Evolutionary conservation across 163 green algal genomes (phyloP).

Genomic region (Chlorella variabilis): DNA sequence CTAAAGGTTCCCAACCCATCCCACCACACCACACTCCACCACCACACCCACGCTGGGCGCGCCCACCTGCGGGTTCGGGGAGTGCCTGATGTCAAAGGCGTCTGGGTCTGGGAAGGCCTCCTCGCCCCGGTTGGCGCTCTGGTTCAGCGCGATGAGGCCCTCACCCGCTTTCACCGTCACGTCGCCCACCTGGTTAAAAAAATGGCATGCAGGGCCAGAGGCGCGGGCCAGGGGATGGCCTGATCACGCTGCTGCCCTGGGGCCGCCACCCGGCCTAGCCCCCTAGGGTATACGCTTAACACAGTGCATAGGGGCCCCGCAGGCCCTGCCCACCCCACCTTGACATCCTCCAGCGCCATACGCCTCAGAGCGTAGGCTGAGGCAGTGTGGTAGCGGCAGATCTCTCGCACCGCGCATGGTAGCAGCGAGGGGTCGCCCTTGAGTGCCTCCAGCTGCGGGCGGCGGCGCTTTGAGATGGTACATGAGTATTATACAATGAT

Average conservation of each 20-base stretch:
- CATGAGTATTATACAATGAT: no score
- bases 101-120: constrained; percentile 50
- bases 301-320: no score
- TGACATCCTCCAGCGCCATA: constrained; percentile 44
- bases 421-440: constrained; percentile 40
- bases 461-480: neutral
- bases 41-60: no score
- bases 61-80: constrained; percentile 35
- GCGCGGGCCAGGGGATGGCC: neutral
- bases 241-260: no score
- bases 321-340: constrained; percentile 23
- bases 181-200: constrained; percentile 11
- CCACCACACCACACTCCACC: no score
- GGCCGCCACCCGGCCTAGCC: no score
- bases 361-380: constrained; percentile 45
- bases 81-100: constrained; percentile 50
- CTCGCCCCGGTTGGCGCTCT: constrained; percentile 47
- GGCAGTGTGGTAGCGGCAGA: constrained; percentile 58
- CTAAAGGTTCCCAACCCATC: no score
- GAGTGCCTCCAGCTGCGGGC: constrained; percentile 43
- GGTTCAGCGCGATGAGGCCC: constrained; percentile 58
- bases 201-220: neutral
- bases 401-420: constrained; percentile 40
- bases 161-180: constrained; percentile 33
- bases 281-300: no score